Conservation (phyloP, 805 yeast species). For the Jamesozyma piceae region DNA sequence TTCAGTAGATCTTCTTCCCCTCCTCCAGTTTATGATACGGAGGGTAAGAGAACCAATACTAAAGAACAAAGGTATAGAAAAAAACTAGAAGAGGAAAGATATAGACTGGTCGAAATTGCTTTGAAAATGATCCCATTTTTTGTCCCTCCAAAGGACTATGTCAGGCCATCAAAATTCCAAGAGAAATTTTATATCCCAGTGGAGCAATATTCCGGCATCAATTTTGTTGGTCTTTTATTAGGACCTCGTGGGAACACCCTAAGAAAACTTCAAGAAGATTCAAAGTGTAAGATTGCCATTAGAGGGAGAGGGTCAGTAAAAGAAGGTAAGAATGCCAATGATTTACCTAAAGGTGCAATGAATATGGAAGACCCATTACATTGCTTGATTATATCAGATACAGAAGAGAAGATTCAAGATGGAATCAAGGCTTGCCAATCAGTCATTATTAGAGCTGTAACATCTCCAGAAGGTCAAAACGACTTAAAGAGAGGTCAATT, state of each 20-base stretch:
- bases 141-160: conserved; percentile 71
- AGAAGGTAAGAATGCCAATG: conserved; percentile 62
- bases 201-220: conserved; percentile 79
- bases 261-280: conserved; percentile 65
- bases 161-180: conserved; percentile 56
- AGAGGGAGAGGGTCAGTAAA: conserved; percentile 95
- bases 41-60: conserved; percentile 81
- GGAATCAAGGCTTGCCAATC: conserved; percentile 69
- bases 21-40: conserved; percentile 78
- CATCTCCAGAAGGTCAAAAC: conserved; percentile 88
- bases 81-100: conserved; percentile 68
- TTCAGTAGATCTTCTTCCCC: conserved; percentile 70
- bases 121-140: conserved; percentile 63
- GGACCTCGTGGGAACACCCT: conserved; percentile 96
- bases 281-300: conserved; percentile 84
- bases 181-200: conserved; percentile 84
- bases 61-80: conserved; percentile 57
- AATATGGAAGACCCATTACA: conserved; percentile 77
- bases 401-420: conserved; percentile 61
- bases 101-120: conserved; percentile 67
- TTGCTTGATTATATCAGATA: conserved; percentile 76
- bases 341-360: conserved; percentile 39
- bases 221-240: conserved; percentile 79
- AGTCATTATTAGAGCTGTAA: conserved; percentile 72
- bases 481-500: conserved; percentile 85